These are phyloP conservation scores for Saturnispora sanitii DNA, from an alignment of 805 yeast genomes.

Conservation along the genomic window DNA sequence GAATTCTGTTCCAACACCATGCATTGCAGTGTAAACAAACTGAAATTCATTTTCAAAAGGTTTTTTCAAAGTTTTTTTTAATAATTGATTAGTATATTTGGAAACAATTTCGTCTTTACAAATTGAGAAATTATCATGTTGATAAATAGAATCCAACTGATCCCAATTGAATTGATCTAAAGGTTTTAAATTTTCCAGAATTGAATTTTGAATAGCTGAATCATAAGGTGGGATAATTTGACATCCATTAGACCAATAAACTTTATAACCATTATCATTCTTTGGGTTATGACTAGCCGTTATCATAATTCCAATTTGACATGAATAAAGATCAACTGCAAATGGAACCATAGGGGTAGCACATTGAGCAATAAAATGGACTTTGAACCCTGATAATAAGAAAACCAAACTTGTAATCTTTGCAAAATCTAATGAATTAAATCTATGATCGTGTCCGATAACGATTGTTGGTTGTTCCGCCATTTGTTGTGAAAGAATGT, in stretches of 20 bases:
- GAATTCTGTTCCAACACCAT: slow-evolving; percentile 79
- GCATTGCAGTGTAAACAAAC: slow-evolving; percentile 88
- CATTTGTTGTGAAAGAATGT: slow-evolving; percentile 28
- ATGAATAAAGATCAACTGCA: slow-evolving; percentile 50
- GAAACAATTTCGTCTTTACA: slow-evolving; percentile 35
- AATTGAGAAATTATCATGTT: slow-evolving; percentile 23
- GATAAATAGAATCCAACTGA: slow-evolving; percentile 23
- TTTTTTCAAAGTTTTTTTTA: slow-evolving; percentile 27
- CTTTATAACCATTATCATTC: slow-evolving; percentile 87
- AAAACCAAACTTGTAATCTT: slow-evolving; percentile 70
- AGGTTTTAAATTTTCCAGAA: slow-evolving; percentile 52
- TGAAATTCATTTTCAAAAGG: slow-evolving; percentile 26
- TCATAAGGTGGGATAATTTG: slow-evolving; percentile 95
- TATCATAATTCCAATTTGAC: slow-evolving; percentile 84
- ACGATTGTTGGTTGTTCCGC: slow-evolving; percentile 42
- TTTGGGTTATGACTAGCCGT: slow-evolving; percentile 87
- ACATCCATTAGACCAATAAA: slow-evolving; percentile 88
- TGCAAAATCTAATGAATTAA: slow-evolving; percentile 72
- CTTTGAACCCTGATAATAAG: slow-evolving; percentile 54
- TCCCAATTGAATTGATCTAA: slow-evolving; percentile 36
- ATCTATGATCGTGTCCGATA: slow-evolving; percentile 88
- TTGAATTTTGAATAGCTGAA: slow-evolving; percentile 52
- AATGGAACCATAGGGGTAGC: slow-evolving; percentile 95
- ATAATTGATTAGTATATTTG: slow-evolving; percentile 29
- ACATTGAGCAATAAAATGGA: slow-evolving; percentile 45